phyloP scores from a whole-genome alignment of 108 stramenopile species.

The Pseudonitzschia delicatissima region DNA sequence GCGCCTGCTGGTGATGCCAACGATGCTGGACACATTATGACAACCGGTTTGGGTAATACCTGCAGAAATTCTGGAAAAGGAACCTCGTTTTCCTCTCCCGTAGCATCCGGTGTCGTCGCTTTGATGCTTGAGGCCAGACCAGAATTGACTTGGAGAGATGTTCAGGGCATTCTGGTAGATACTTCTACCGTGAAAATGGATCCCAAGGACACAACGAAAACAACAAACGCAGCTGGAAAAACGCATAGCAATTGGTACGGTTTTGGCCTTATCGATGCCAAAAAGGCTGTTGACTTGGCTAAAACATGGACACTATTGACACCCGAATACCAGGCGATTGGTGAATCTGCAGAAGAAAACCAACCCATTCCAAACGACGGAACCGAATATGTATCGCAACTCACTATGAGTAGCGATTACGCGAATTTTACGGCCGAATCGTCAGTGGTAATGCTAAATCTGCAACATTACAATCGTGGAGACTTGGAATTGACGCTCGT shows the following conservation, averaged over 20 bases:
- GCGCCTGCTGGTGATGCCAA: conserved; percentile 43
- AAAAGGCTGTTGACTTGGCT: conserved; percentile 26
- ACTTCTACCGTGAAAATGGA: conserved; percentile 13
- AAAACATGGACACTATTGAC: conserved; percentile 20
- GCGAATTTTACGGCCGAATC: conserved; percentile 29
- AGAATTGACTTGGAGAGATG: conserved; percentile 47
- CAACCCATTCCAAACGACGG: background rate
- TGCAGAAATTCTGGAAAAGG: conserved; percentile 23
- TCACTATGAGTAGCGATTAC: background rate
- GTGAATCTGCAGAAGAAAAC: conserved; percentile 18
- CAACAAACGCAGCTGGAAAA: conserved; percentile 32
- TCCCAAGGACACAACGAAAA: background rate
- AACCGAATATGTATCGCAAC: background rate
- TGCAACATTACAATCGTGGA: conserved; percentile 33
- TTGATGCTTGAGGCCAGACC: conserved; percentile 46
- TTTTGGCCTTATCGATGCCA: conserved; percentile 52
- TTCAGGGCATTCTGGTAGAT: conserved; percentile 43
- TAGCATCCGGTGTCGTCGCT: conserved; percentile 44
- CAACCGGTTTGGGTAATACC: conserved; percentile 15
- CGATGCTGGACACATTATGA: conserved; percentile 22
- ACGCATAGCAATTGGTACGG: conserved; percentile 39
- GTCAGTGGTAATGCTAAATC: conserved; percentile 31
- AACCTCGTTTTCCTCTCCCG: conserved; percentile 39
- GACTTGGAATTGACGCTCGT: conserved; percentile 33
- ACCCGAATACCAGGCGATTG: conserved; percentile 19